Evolutionary conservation across 495 filamentous ascomycete species (phyloP).

Genomic region (Penicillium robsamsonii): DNA sequence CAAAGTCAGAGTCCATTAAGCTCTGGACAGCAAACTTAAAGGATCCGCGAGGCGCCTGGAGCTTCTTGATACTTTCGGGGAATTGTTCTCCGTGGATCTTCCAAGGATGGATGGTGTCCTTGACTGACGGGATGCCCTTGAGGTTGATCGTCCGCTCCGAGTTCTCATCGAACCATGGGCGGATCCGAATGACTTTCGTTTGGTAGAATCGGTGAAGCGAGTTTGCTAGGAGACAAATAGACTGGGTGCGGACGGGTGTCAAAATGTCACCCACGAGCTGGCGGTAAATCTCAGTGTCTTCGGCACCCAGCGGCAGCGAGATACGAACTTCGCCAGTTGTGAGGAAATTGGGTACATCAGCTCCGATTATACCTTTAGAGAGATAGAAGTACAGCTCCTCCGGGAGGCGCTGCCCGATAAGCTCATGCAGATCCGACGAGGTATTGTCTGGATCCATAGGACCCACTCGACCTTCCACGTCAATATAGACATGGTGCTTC

Average conservation of each 20-base stretch:
- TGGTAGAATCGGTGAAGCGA: conserved; percentile 78
- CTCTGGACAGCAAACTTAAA: conserved; percentile 51
- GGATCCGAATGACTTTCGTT: conserved; percentile 68
- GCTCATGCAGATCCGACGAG: conserved; percentile 79
- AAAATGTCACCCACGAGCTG: conserved; percentile 71
- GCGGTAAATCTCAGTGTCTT: conserved; percentile 75
- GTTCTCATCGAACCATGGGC: conserved; percentile 81
- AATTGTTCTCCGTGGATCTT: conserved; percentile 58
- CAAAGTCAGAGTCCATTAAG: conserved; percentile 64
- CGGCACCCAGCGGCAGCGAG: conserved; percentile 75
- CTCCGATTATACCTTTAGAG: conserved; percentile 73
- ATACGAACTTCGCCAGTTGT: conserved; percentile 73
- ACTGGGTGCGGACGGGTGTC: conserved; percentile 66
- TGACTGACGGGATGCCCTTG: conserved; percentile 59
- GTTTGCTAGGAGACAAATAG: conserved; percentile 72
- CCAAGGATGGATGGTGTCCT: conserved; percentile 67
- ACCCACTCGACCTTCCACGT: conserved; percentile 68
- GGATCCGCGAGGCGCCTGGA: conserved; percentile 39
- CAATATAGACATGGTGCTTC: conserved; percentile 81
- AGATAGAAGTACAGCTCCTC: conserved; percentile 92
- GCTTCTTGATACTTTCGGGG: conserved; percentile 42
- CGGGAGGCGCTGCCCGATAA: conserved; percentile 84
- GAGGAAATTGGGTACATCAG: conserved; percentile 77
- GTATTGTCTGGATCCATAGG: conserved; percentile 65
- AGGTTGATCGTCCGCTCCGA: conserved; percentile 64